These are phyloP conservation scores for Mucor racemosus DNA, from an alignment of 371 early-diverging fungal species.

Conservation along the genomic window DNA sequence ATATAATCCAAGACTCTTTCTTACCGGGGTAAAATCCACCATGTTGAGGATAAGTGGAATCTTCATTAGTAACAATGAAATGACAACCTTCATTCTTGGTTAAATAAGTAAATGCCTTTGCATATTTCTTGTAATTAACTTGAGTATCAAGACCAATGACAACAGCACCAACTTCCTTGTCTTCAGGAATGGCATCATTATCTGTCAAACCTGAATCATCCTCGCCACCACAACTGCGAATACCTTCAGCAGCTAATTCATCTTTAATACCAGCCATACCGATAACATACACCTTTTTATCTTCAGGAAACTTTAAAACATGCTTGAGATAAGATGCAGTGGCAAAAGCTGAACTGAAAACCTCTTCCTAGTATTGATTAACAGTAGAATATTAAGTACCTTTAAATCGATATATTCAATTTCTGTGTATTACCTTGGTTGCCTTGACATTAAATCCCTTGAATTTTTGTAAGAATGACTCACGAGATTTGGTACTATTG, in stretches of 20 bases:
- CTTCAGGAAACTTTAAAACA: slow-evolving; percentile 75
- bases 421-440: slow-evolving; percentile 44
- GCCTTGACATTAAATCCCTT: slow-evolving; percentile 77
- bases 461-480: slow-evolving; percentile 83
- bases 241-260: slow-evolving; percentile 82
- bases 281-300: slow-evolving; percentile 90
- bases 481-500: slow-evolving; percentile 92
- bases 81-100: slow-evolving; percentile 68
- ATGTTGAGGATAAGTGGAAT: slow-evolving; percentile 86
- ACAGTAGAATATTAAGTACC: neutral
- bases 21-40: slow-evolving; percentile 78
- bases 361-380: slow-evolving; percentile 69
- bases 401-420: neutral
- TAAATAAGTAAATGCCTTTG: slow-evolving; percentile 89
- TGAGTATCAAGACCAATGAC: slow-evolving; percentile 87
- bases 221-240: slow-evolving; percentile 61
- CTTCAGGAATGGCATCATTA: slow-evolving; percentile 44
- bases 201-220: slow-evolving; percentile 45
- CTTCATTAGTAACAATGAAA: slow-evolving; percentile 94
- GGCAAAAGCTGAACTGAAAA: slow-evolving; percentile 94
- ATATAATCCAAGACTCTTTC: neutral
- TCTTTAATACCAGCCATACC: slow-evolving; percentile 90
- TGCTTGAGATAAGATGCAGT: slow-evolving; percentile 92
- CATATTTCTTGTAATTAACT: slow-evolving; percentile 88
- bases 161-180: slow-evolving; percentile 81